Conservation (phyloP, 257 asterid species). For the Rauvolfia tetraphylla region DNA sequence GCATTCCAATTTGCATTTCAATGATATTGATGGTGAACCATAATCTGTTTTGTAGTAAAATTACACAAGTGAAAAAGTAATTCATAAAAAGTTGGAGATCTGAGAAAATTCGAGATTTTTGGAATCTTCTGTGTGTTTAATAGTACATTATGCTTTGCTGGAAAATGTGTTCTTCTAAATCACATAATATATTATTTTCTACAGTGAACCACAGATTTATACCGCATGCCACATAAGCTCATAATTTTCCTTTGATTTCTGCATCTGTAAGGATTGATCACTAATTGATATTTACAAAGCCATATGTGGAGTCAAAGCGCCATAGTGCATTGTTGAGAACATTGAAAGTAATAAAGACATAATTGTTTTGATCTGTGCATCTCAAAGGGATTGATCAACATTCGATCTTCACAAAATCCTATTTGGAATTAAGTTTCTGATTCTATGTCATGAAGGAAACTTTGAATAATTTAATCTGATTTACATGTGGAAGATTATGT, state of each 20-base stretch:
- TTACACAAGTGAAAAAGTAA: background rate
- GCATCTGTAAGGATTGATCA: background rate
- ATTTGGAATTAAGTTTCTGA: background rate
- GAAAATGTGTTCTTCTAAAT: background rate
- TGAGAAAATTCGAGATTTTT: background rate
- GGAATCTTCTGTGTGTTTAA: background rate
- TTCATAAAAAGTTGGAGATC: background rate
- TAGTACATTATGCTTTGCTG: background rate
- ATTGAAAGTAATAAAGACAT: background rate
- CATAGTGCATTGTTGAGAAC: background rate
- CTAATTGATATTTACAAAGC: background rate
- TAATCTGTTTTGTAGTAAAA: background rate
- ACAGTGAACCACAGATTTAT: background rate
- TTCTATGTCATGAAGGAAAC: background rate
- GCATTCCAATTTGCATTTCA: background rate
- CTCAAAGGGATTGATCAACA: background rate
- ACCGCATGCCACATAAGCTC: background rate
- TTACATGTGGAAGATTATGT: background rate
- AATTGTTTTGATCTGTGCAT: background rate
- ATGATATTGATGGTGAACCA: background rate
- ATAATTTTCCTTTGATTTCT: background rate
- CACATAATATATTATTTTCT: background rate
- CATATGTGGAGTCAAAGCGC: background rate
- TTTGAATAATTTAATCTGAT: background rate
- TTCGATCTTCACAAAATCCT: background rate